Evolutionary conservation across 257 asterid genomes (phyloP).

Genomic region (Salvia miltiorrhiza): DNA sequence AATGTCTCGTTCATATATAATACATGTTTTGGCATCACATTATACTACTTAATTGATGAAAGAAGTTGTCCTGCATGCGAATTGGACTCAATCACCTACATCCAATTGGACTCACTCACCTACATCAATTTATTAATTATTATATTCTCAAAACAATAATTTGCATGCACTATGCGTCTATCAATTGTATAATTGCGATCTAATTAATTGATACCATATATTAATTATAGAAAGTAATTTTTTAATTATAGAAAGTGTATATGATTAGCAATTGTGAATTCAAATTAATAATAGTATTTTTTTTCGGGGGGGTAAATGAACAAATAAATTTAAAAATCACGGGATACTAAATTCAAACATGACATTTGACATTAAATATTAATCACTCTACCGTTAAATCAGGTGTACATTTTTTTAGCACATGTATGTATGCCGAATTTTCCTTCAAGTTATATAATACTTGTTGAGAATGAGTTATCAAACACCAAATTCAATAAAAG

Average conservation of each 20-base stretch:
- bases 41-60: not conserved
- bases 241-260: not conserved
- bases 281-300: no score
- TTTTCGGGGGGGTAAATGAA: no score
- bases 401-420: no score
- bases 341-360: no score
- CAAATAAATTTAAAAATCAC: no score
- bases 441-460: no score
- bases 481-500: no score
- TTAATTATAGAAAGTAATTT: no score
- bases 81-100: slow-evolving; percentile 3
- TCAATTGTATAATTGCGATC: not conserved
- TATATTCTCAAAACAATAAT: not conserved
- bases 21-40: not conserved
- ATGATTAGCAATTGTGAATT: not conserved
- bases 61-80: not conserved
- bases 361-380: no score
- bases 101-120: not conserved
- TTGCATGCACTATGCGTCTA: not conserved
- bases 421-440: no score
- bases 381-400: no score
- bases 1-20: not conserved
- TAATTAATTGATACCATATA: not conserved
- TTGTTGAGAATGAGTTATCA: no score
- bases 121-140: not conserved